Percentiles rank a stretch among this genome's conserved stretches.
phyloP scores from a whole-genome alignment of 2,329 filamentous ascomycete genomes.

The Hypoxylon sp. region DNA sequence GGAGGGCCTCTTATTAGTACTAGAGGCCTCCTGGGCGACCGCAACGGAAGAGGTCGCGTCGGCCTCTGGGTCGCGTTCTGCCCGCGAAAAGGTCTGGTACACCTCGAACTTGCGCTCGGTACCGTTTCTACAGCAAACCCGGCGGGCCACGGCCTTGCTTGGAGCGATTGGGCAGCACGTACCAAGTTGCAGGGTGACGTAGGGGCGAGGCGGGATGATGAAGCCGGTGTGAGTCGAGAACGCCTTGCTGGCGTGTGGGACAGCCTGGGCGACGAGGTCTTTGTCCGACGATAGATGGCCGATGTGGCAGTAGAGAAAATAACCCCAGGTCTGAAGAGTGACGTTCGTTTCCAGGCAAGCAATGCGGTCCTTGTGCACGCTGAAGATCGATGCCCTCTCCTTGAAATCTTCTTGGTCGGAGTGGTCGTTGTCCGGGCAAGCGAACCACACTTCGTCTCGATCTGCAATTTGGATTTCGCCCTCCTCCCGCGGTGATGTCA shows the following conservation, averaged over 20 bases:
- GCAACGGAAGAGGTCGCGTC: background rate
- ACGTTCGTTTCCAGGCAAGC: background rate
- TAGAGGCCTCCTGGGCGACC: background rate
- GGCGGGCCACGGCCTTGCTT: background rate
- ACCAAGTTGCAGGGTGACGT: slow-evolving; percentile 34
- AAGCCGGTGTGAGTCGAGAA: background rate
- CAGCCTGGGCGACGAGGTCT: slow-evolving; percentile 35
- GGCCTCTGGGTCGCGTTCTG: background rate
- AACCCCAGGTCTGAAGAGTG: slow-evolving; percentile 24
- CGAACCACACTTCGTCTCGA: background rate
- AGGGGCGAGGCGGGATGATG: slow-evolving; percentile 37
- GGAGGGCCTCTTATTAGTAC: background rate
- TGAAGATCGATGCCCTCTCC: background rate
- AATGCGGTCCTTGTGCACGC: background rate
- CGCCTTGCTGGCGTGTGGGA: slow-evolving; percentile 14
- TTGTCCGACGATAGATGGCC: slow-evolving; percentile 29
- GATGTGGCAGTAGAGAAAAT: slow-evolving; percentile 41
- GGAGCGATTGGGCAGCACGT: background rate
- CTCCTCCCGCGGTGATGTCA: background rate
- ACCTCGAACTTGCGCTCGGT: background rate
- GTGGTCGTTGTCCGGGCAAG: no score
- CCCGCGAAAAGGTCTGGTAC: slow-evolving; percentile 11
- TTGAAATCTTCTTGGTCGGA: no score
- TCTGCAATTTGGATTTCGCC: background rate
- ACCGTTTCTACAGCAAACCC: background rate